A percentile compares a stretch with the other conserved stretches of the same genome.
Conservation (phyloP, 441 rosid species). For the Pelargonium fulgidum region DNA sequence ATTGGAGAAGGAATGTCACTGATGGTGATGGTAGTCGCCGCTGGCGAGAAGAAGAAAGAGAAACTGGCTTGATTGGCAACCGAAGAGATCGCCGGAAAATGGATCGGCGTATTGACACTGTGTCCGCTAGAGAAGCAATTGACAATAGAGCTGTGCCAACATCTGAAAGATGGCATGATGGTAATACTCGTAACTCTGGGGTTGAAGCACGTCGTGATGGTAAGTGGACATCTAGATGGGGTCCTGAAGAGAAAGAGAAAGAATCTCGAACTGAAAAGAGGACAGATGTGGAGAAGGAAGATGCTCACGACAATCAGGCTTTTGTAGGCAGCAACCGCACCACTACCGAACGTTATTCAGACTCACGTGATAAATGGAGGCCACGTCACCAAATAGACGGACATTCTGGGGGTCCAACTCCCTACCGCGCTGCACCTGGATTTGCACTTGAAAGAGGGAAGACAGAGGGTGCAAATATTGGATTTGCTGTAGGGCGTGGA, state of each 20-base stretch:
- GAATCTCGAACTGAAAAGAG: conserved; percentile 62
- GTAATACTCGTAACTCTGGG: conserved; percentile 35
- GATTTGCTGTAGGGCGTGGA: conserved; percentile 83
- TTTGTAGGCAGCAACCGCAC: conserved; percentile 35
- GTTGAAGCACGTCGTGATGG: conserved; percentile 63
- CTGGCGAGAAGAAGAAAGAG: conserved; percentile 99
- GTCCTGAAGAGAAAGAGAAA: conserved; percentile 93
- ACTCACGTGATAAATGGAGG: conserved; percentile 96
- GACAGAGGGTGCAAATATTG: conserved; percentile 46
- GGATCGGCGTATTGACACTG: conserved; percentile 61
- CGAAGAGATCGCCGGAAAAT: conserved; percentile 71
- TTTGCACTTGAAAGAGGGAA: conserved; percentile 68
- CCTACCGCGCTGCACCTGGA: conserved; percentile 81
- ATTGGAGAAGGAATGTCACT: conserved; percentile 58
- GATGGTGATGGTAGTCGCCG: conserved; percentile 60
- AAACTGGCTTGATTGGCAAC: conserved; percentile 68
- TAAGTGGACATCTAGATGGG: conserved; percentile 99
- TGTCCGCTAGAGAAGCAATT: conserved; percentile 41
- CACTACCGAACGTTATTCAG: conserved; percentile 62
- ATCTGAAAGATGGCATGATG: conserved; percentile 68
- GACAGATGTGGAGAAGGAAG: conserved; percentile 61
- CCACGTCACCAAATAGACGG: conserved; percentile 65
- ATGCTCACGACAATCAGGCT: conserved; percentile 47
- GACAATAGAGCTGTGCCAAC: conserved; percentile 51
- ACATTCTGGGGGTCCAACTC: conserved; percentile 36